Evolutionary conservation across 768 basidiomycete genomes (phyloP), one percentile per base, ranked within the genome.

Genomic region (Leccinellum albellum): DNA sequence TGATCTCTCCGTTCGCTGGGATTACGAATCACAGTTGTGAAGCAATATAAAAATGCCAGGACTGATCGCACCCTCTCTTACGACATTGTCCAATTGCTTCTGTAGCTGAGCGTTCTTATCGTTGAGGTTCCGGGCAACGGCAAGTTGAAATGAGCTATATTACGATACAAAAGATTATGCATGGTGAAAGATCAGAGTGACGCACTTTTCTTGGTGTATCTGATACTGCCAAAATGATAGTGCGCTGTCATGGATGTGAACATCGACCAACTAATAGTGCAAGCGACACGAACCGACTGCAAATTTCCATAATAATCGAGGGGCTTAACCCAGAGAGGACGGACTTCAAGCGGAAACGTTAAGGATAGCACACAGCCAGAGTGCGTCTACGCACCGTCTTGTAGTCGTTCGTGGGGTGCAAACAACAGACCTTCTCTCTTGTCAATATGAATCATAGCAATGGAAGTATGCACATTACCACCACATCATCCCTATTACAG

Each of bases 171-270:
- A 48, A 54, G 46, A 49, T 50, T 15, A 32, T 21, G 45, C 13
- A 52, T 0, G 4, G 35, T 15, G 9, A 29, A 53, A 48, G 15
- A 42, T 35, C 26, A 28, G 28, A 56, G 6, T 21, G 23, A 63
- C 73, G 56, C 55, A 89, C 91, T 82, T 85, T 75, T 94, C 91
- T 72, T 94, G 91, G 60, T 90, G 88, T 51, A 86, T 82, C 65
- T 94, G 91, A 69, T 94, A 94, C 69, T 91, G 89, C 91, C 91
- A 94, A 70, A 94, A 94, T 4, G 91, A 89, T 56, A 93, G 81
- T 4, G 91, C 89, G 21, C 90, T 91, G 54, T 26, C 31, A 0
- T 29, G 20, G 33, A 13, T 4, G 46, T 67, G 50, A 58, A 47
- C 50, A 32, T 46, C 21, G 46, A 45, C 28, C 32, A 59, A 17